Evolutionary conservation across 2,329 filamentous ascomycete genomes (phyloP), one percentile per base, ranked within the genome.

Genomic region (Aspergillus sp.): DNA sequence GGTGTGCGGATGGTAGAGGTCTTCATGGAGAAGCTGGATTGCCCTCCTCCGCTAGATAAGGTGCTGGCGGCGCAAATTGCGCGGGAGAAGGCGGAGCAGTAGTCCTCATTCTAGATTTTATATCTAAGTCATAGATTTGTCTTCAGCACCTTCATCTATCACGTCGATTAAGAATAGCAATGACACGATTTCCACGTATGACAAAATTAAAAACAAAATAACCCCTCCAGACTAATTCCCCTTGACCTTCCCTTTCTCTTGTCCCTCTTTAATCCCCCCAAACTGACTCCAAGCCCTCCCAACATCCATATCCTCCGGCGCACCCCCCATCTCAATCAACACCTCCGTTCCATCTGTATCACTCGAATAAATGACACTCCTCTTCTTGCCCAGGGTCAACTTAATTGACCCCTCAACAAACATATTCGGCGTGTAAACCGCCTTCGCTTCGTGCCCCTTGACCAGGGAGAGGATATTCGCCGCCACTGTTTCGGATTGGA

Each of bases 381-480:
- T 19, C 17, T 14, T 21, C 53, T 19, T 45, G 4, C 82, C 82
- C 7, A 85, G 67, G 0, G 82, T 85, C 62, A 85, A 63, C 66
- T 84, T 83, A 56, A 84, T 85, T 5, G 77, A 70, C 0, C 76
- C 77, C 50, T 85, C 82, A 2, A 77, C 14, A 24, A 44, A 72
- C 76, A 78, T 82, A 27, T 73, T 64, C 11, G 76, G 74, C 24
- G 66, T 68, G 57, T 83, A 85, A 8, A 41, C 37, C 5, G 75
- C 64, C 3, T 61, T 70, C 3, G 77, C 77, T 27, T 64, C 55
- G 58, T 76, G 73, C 3, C 77, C 78, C 2, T 77, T 69, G 0
- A 82, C 77, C 0, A 75, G 70, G 1, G 77, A 71, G 3, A 85
- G 65, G 17, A 88, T 77, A 60, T 88, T 89, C 40, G 80, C 77